These are phyloP conservation scores for Lecanosticta acicola DNA, from an alignment of 2,329 filamentous ascomycete species.

Conservation along the genomic window DNA sequence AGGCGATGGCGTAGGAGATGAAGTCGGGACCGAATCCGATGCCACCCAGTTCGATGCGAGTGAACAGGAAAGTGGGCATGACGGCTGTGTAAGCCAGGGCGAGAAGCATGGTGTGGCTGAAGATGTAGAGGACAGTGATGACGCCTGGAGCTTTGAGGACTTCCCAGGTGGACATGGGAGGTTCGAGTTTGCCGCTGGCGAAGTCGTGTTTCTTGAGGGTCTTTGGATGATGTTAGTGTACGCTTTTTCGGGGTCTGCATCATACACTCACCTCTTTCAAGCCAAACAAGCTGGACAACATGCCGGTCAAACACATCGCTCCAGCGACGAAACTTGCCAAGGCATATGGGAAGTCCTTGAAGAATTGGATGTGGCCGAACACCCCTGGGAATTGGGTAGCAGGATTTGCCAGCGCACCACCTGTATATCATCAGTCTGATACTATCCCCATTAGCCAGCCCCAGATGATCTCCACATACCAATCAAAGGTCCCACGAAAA, in stretches of 20 bases:
- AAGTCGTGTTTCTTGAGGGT: conserved; percentile 29
- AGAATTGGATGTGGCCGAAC: conserved; percentile 55
- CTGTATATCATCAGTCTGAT: conserved; percentile 32
- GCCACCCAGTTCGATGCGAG: conserved; percentile 57
- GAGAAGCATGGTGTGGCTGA: conserved; percentile 61
- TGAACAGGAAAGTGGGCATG: conserved; percentile 63
- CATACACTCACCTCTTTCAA: conserved; percentile 43
- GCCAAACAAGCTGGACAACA: conserved; percentile 49
- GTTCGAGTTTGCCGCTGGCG: conserved; percentile 10
- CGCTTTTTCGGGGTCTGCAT: no score
- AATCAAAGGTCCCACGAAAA: conserved; percentile 65
- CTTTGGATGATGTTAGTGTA: conserved; percentile 3
- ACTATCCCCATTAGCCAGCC: neutral
- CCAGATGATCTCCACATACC: conserved; percentile 26
- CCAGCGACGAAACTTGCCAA: conserved; percentile 58
- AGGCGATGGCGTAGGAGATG: conserved; percentile 62
- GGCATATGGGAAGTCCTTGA: conserved; percentile 60
- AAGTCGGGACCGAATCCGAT: conserved; percentile 56
- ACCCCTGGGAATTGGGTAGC: conserved; percentile 55
- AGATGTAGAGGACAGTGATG: conserved; percentile 58
- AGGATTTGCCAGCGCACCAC: conserved; percentile 64
- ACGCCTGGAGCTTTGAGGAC: conserved; percentile 62
- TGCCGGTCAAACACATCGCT: conserved; percentile 49
- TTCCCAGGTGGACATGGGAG: conserved; percentile 44
- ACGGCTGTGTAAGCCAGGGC: conserved; percentile 68